phyloP scores from a whole-genome alignment of 2,329 filamentous ascomycete species.

The Blastomyces gilchristii region DNA sequence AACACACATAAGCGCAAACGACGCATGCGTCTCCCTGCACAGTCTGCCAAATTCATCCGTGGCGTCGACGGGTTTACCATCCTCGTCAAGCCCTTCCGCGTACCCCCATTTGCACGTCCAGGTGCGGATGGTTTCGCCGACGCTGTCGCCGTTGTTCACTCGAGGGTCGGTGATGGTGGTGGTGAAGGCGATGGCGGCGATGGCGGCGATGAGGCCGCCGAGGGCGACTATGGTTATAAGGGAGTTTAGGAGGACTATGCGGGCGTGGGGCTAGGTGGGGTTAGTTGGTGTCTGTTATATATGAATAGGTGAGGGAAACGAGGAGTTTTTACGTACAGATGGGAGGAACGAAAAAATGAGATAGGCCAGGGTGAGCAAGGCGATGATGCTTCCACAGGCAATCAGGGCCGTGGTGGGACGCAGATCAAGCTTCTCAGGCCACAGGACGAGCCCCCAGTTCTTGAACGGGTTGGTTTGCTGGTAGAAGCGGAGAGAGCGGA shows the following conservation, averaged over 20 bases:
- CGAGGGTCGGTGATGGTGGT: slow-evolving; percentile 23
- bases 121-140: slow-evolving; percentile 30
- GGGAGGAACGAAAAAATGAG: slow-evolving; percentile 26
- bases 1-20: slow-evolving; percentile 28
- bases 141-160: slow-evolving; percentile 21
- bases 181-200: slow-evolving; percentile 25
- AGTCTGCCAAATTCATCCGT: slow-evolving; percentile 31
- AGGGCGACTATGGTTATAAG: slow-evolving; percentile 26
- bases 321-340: slow-evolving; percentile 23
- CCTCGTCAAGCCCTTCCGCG: slow-evolving; percentile 11
- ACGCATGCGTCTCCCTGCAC: slow-evolving; percentile 29
- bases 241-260: slow-evolving; percentile 27
- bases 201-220: slow-evolving; percentile 28
- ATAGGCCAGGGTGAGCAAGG: slow-evolving; percentile 26
- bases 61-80: slow-evolving; percentile 16
- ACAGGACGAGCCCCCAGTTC: slow-evolving; percentile 28
- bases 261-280: slow-evolving; percentile 25
- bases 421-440: slow-evolving; percentile 35
- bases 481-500: slow-evolving; percentile 32
- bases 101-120: slow-evolving; percentile 35
- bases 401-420: slow-evolving; percentile 31
- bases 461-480: slow-evolving; percentile 28
- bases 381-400: slow-evolving; percentile 29
- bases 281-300: not conserved
- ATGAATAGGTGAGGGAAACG: not conserved